Base-by-base conservation (phyloP, 352 stramenopile genomes). In the Pseudoperonospora humuli region DNA sequence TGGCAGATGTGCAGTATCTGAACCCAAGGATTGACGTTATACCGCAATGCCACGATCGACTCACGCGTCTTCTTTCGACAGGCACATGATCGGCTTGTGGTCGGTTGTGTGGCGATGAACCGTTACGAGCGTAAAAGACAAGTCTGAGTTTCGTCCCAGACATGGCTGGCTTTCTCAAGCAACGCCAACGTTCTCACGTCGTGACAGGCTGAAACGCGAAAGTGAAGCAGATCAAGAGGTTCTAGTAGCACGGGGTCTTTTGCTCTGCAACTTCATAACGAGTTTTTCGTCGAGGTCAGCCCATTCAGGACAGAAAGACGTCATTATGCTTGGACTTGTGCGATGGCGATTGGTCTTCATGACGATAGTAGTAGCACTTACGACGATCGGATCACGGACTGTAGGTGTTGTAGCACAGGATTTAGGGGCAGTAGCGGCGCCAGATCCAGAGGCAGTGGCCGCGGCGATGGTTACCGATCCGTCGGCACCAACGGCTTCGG, bases 41-140 rank as follows among this genome's bases (percentile, higher is more conserved):
- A 57, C 3, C 11, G 21, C 41, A 26, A 46, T 52, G 28, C 34
- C 33, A 24, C 3, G 36, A 24, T 39, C 46, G 46, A 56, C 52
- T 47, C 47, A 47, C 13, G 28, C 38, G 37, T 24, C 14, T 14
- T 3, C 7, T 29, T 26, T 18, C 2, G 35, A 25, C 42, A 45
- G 44, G 19, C 39, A 36, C 20, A n/a, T n/a, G n/a, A n/a, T n/a
- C n/a, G n/a, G n/a, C n/a, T n/a, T 34, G 40, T 53, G 27, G 41
- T 46, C 41, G 47, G 50, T 50, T 61, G 44, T 32, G 32, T 61
- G 52, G 50, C 57, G 37, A 50, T 61, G 54, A 54, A 40, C 38
- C 57, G 57, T 66, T 66, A 58, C 57, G 40, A 31, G 36, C 29
- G 33, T 13, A 31, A 39, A 51, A 50, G 18, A 28, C 34, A 17